These are phyloP conservation scores for Inonotus obliquus DNA, from an alignment of 1,284 basidiomycete species.

Conservation along the genomic window DNA sequence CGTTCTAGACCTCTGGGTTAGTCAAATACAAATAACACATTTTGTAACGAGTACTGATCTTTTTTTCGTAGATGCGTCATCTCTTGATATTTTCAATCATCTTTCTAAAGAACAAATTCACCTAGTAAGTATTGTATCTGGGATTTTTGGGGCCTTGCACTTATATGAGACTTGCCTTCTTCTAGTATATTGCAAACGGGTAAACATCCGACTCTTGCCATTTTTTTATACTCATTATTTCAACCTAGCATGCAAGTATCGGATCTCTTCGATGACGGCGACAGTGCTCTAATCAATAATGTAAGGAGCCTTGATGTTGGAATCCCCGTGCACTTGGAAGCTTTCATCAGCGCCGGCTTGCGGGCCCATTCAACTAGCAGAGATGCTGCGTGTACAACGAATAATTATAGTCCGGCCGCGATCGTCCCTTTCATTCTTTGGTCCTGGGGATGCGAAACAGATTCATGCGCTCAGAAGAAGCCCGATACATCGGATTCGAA, in stretches of 20 bases:
- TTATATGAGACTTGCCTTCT: background rate
- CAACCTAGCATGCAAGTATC: background rate
- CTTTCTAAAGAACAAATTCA: background rate
- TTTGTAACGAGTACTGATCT: background rate
- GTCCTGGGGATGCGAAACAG: background rate
- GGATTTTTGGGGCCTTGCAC: no score
- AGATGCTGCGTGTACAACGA: background rate
- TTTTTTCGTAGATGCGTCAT: background rate
- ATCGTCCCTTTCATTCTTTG: background rate
- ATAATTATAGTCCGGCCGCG: background rate
- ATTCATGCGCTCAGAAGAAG: background rate
- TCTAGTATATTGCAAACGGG: background rate
- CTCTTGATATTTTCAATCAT: background rate
- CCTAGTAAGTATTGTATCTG: background rate
- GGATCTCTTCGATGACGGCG: background rate
- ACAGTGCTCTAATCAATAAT: background rate
- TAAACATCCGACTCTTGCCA: background rate
- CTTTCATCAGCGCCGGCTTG: background rate
- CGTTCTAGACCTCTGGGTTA: background rate
- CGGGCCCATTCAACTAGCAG: background rate
- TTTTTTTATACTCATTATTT: background rate
- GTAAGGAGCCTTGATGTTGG: background rate
- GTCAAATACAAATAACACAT: background rate
- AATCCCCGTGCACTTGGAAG: background rate
- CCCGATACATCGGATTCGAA: background rate